Evolutionary conservation across 2,329 filamentous ascomycete species (phyloP).

Genomic region (Cytospora leucostoma): DNA sequence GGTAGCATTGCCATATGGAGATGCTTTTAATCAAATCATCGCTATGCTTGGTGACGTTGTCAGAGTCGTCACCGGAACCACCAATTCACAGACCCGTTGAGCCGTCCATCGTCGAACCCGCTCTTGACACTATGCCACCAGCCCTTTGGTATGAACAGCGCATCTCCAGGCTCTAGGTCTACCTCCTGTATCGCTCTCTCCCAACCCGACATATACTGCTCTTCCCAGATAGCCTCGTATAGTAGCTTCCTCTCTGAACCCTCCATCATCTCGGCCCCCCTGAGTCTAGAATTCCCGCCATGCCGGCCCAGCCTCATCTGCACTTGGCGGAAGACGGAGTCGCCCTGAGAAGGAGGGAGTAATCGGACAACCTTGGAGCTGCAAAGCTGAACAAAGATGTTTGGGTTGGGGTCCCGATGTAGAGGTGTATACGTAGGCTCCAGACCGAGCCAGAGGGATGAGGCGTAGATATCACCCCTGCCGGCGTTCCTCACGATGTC

Average conservation of each 20-base stretch:
- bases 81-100: constrained; percentile 65
- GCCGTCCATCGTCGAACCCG: constrained; percentile 43
- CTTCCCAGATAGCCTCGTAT: constrained; percentile 70
- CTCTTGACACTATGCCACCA: constrained; percentile 89
- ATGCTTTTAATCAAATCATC: no score
- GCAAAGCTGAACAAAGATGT: constrained; percentile 82
- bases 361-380: constrained; percentile 74
- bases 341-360: constrained; percentile 64
- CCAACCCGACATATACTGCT: neutral
- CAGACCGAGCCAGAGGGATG: constrained; percentile 85
- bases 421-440: constrained; percentile 87
- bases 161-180: constrained; percentile 64
- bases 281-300: constrained; percentile 53
- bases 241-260: constrained; percentile 69
- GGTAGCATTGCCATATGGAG: no score
- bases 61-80: constrained; percentile 65
- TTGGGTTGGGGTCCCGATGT: constrained; percentile 92
- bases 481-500: constrained; percentile 62
- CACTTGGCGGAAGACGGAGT: constrained; percentile 60
- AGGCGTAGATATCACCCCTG: constrained; percentile 81
- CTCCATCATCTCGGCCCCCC: constrained; percentile 89
- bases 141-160: constrained; percentile 75
- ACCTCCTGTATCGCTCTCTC: constrained; percentile 48
- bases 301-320: constrained; percentile 42
- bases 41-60: neutral